Evolutionary conservation across 2,329 filamentous ascomycete species (phyloP), one percentile per base, ranked within the genome.

Genomic region (Aureobasidium subglaciale): DNA sequence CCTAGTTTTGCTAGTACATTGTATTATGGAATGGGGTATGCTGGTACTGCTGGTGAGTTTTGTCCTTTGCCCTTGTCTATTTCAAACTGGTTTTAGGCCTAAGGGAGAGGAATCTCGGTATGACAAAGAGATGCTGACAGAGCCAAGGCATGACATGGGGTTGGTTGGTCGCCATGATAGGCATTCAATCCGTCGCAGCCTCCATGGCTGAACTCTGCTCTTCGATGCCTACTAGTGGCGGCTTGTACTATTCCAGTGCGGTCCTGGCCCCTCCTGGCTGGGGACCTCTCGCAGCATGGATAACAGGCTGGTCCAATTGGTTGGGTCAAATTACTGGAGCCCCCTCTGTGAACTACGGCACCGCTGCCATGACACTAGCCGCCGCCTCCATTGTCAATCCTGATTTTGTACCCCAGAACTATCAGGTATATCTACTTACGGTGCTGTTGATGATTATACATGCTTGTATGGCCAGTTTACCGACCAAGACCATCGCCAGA

Each of bases 301-400:
- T 87, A 27, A 86, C 83, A 1, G 84, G 84, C 9, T 87, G 84
- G 84, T 83, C 79, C 46, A 87, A 86, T 66, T 87, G 83, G 83
- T 73, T 86, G 35, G 76, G 75, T n/a, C 83, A 86, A 64, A 76
- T 86, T 24, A 86, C 83, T 4, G 82, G 75, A 40, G 83, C 84
- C 1, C 84, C 83, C 1, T 84, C 81, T 4, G 83, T 87, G 34
- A 77, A 87, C 65, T 87, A 86, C 67, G 79, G 81, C 1, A 74
- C 84, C 55, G 73, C 84, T 6, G 78, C 83, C 16, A 90, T 89
- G 86, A 84, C 86, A 55, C 76, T 89, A 5, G 85, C 86, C 3
- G 82, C 83, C 0, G 84, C 73, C 1, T 86, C 83, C n/a, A 87
- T 89, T 64, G 73, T 74, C 41, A 80, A 87, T 61, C 84, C 85